Evolutionary conservation across 73 alveolate species (phyloP).

Genomic region (Durusdinium trenchii): DNA sequence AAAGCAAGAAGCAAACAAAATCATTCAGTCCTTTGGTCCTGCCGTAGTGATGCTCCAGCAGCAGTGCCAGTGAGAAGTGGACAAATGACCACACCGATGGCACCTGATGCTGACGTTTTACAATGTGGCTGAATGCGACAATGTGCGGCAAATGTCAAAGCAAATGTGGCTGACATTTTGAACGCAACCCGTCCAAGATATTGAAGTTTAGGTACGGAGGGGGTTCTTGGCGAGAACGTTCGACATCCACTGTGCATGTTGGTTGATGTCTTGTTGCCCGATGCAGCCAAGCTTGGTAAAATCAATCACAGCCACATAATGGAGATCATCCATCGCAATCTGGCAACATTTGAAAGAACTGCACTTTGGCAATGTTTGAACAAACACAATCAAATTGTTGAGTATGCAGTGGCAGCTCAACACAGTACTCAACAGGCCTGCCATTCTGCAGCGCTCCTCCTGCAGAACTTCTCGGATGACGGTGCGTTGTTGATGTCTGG

Average conservation of each 20-base stretch:
- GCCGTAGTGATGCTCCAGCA: no score
- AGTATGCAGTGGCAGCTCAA: no score
- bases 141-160: no score
- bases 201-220: neutral
- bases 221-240: neutral
- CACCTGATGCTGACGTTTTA: no score
- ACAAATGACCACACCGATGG: no score
- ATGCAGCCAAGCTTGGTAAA: neutral
- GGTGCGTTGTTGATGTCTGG: neutral
- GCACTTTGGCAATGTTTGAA: neutral
- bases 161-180: no score
- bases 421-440: no score
- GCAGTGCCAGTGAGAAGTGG: no score
- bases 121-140: no score
- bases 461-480: neutral
- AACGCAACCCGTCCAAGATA: no score
- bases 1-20: no score
- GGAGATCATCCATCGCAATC: neutral
- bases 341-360: neutral
- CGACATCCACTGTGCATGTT: neutral
- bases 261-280: neutral
- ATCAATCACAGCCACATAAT: neutral
- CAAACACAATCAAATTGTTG: neutral
- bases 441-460: neutral
- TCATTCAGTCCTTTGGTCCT: no score